Conservation (phyloP, 805 yeast species). For the Metschnikowia chrysomelidarum region DNA sequence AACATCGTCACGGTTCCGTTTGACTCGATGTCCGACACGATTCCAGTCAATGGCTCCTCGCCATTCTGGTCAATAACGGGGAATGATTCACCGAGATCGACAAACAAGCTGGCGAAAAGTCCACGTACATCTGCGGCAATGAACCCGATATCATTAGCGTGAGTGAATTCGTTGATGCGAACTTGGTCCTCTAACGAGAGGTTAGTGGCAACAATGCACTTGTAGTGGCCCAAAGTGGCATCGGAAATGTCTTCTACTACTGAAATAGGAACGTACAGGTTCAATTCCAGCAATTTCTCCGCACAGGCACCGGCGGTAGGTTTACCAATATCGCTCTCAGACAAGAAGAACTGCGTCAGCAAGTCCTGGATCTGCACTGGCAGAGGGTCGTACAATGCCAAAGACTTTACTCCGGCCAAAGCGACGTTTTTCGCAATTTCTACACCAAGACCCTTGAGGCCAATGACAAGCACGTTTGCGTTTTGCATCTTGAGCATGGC, state of each 20-base stretch:
- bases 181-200: conserved; percentile 70
- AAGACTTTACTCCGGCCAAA: conserved; percentile 93
- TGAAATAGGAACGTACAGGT: conserved; percentile 84
- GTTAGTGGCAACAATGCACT: conserved; percentile 85
- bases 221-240: conserved; percentile 54
- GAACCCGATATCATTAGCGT: conserved; percentile 68
- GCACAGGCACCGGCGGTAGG: conserved; percentile 74
- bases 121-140: conserved; percentile 84
- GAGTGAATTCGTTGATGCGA: conserved; percentile 72
- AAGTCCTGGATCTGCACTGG: conserved; percentile 67
- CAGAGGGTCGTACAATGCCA: conserved; percentile 80
- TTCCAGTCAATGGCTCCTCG: conserved; percentile 86
- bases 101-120: conserved; percentile 82
- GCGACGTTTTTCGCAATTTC: conserved; percentile 97
- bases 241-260: conserved; percentile 57
- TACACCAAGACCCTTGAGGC: conserved; percentile 88
- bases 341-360: conserved; percentile 84
- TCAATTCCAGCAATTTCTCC: conserved; percentile 72
- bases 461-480: conserved; percentile 88
- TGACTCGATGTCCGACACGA: conserved; percentile 82
- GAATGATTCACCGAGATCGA: conserved; percentile 84
- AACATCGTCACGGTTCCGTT: conserved; percentile 92
- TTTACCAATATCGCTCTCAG: conserved; percentile 69
- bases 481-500: conserved; percentile 97
- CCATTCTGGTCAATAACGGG: conserved; percentile 84